Base-by-base conservation (phyloP, 1,284 basidiomycete genomes). In the Cryptococcus sp. region DNA sequence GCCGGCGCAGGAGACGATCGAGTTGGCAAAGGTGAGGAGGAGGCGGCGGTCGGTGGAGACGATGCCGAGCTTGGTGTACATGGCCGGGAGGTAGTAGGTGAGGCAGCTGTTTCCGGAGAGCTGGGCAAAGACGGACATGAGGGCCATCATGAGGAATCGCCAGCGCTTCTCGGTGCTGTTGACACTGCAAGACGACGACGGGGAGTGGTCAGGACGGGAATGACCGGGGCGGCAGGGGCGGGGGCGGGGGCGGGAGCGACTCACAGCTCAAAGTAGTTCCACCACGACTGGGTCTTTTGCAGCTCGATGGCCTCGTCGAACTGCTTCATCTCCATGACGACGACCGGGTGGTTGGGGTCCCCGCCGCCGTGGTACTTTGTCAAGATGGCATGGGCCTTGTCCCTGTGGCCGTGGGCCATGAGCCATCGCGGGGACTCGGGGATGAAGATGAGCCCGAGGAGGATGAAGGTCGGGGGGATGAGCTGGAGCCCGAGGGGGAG, bases 221-320 rank as follows among this genome's bases (percentile, higher is more conserved):
- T 61, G 44, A n/a, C n/a, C n/a, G n/a, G n/a, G n/a, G n/a, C n/a
- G n/a, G n/a, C n/a, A n/a, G n/a, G n/a, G n/a, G n/a, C 45, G 57
- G 40, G 7, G 40, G 4, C 16, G 3, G 21, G 12, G 23, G 28
- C 20, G 20, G n/a, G 4, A 35, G 16, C 2, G 21, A 13, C 52
- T 48, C 45, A 62, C 45, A 61, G 52, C 44, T 55, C 49, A 23
- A 39, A 56, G 49, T 60, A 69, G 51, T 70, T 69, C 77, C 79
- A 83, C 81, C 82, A 83, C 54, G 81, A 77, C 69, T 84, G 80
- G 20, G 80, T 83, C 35, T 50, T 51, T 35, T 52, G 37, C 2
- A 63, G 36, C 46, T 58, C 43, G 50, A 69, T 67, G 20, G 54
- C 43, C 28, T 56, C 59, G 37, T 62, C 61, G 44, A 68, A 63